Evolutionary conservation across 768 basidiomycete genomes (phyloP).

Genomic region (Calocera viscosa): DNA sequence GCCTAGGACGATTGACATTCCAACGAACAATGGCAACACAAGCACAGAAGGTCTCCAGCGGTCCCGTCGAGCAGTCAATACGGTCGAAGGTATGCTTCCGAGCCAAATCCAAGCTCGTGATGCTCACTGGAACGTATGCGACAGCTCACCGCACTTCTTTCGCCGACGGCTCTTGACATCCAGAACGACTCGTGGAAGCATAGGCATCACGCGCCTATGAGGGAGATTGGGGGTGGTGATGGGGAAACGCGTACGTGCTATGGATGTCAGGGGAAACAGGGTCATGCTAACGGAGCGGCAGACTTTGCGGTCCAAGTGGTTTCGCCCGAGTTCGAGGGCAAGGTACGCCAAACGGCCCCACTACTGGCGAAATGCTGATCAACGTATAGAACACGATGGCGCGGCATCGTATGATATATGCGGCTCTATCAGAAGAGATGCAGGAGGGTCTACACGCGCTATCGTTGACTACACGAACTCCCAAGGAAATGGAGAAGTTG

Average conservation of each 20-base stretch:
- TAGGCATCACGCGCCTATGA: constrained; percentile 74
- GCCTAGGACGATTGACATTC: not conserved
- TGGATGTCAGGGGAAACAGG: constrained; percentile 13
- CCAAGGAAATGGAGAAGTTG: constrained; percentile 32
- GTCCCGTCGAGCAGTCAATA: constrained; percentile 50
- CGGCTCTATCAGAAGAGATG: constrained; percentile 58
- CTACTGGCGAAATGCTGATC: not conserved
- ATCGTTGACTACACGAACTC: constrained; percentile 60
- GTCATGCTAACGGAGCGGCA: constrained; percentile 21
- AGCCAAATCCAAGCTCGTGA: not conserved
- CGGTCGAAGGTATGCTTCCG: constrained; percentile 25
- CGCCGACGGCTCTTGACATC: constrained; percentile 52
- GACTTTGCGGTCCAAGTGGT: constrained; percentile 69
- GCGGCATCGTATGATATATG: constrained; percentile 68
- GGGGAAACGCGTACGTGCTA: constrained; percentile 67
- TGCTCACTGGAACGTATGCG: constrained; percentile 4
- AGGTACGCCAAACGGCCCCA: constrained; percentile 36
- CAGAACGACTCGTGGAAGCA: constrained; percentile 77
- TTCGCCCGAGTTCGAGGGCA: constrained; percentile 59
- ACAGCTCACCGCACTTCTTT: constrained; percentile 50
- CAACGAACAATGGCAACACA: not conserved
- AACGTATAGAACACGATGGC: constrained; percentile 52
- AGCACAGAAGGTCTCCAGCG: constrained; percentile 17
- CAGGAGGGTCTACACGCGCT: constrained; percentile 61
- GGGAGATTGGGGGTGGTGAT: constrained; percentile 48